phyloP scores from a whole-genome alignment of 306 rosid species.

The Malus orientalis region DNA sequence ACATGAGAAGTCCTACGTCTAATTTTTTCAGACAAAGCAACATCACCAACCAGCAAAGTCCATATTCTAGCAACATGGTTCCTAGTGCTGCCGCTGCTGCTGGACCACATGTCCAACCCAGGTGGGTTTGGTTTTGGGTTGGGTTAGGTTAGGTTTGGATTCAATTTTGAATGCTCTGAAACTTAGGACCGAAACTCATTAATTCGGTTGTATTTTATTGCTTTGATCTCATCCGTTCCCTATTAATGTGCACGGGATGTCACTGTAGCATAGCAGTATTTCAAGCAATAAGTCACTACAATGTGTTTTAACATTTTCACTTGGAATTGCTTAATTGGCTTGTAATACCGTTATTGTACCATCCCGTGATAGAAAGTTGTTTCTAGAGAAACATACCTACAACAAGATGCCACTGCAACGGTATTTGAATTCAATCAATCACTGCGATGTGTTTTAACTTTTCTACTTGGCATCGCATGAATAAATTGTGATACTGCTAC shows the following conservation, averaged over 20 bases:
- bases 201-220: not conserved
- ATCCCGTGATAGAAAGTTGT: not conserved
- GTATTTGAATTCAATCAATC: not conserved
- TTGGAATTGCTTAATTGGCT: not conserved
- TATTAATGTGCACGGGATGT: not conserved
- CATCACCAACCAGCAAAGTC: not conserved
- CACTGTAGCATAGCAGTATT: not conserved
- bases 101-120: conserved; percentile 17
- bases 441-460: too few species aligned
- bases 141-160: not conserved
- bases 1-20: conserved; percentile 6
- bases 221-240: conserved; percentile 1
- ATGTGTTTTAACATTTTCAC: not conserved
- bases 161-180: not conserved
- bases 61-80: conserved; percentile 2
- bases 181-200: not conserved
- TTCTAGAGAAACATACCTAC: not conserved
- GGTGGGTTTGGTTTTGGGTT: conserved; percentile 17
- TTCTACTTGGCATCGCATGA: not conserved
- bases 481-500: not conserved
- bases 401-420: not conserved
- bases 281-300: not conserved
- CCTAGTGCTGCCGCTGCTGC: not conserved
- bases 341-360: too few species aligned
- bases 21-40: not conserved